These are phyloP conservation scores for Trichosporon ovoides DNA, from an alignment of 1,284 basidiomycete species.

Conservation along the genomic window DNA sequence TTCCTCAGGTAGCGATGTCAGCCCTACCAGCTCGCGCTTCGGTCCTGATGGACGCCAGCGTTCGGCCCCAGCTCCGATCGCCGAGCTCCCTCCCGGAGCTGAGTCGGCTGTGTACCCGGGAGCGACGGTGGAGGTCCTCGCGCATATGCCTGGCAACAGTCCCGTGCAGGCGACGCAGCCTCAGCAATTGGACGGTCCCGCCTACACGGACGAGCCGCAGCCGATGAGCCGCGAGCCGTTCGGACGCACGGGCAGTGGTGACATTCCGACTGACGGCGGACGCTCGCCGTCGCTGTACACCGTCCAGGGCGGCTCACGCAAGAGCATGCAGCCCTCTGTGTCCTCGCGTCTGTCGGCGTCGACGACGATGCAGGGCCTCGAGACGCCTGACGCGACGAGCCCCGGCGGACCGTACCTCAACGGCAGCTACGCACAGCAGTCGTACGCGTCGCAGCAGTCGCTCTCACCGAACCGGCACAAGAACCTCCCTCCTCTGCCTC, in stretches of 20 bases:
- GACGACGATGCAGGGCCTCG: conserved; percentile 14
- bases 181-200: conserved; percentile 2
- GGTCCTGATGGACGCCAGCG: conserved; percentile 15
- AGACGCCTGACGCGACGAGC: conserved; percentile 14
- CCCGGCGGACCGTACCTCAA: conserved; percentile 10
- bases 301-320: conserved; percentile 8
- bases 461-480: conserved; percentile 41
- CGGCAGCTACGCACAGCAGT: conserved; percentile 6
- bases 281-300: not conserved
- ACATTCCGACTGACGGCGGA: conserved; percentile 2
- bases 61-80: conserved; percentile 12
- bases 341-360: conserved; percentile 18
- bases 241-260: not conserved
- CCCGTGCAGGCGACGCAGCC: not conserved
- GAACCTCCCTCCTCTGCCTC: conserved; percentile 43
- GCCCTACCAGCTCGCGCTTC: conserved; percentile 43
- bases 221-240: conserved; percentile 3
- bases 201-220: conserved; percentile 17
- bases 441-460: conserved; percentile 12
- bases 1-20: conserved; percentile 18
- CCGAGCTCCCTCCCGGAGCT: conserved; percentile 19
- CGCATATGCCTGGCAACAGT: conserved; percentile 7
- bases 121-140: conserved; percentile 35
- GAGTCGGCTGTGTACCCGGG: conserved; percentile 12
- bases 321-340: conserved; percentile 19